phyloP scores from a whole-genome alignment of 75 land plant species.

The Sequoia sempervirens region DNA sequence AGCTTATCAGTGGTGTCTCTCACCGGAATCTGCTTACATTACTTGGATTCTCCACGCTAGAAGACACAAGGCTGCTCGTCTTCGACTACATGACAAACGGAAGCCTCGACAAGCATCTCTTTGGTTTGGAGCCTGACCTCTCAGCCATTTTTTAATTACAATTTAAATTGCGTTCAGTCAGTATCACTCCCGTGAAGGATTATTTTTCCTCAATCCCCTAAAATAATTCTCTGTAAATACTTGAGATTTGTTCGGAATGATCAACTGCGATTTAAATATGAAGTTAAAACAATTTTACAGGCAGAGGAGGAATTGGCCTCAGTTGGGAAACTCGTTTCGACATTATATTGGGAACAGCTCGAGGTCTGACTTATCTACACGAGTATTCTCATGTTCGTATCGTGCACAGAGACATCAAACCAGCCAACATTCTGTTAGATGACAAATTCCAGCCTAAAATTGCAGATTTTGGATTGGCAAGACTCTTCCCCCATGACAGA shows the following conservation, averaged over 20 bases:
- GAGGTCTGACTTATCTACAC: constrained; percentile 25
- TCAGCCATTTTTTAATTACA: neutral
- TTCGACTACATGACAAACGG: constrained; percentile 12
- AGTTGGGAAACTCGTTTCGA: constrained; percentile 31
- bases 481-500: constrained; percentile 14
- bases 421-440: constrained; percentile 33
- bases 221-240: no score
- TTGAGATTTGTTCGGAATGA: no score
- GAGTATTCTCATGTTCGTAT: constrained; percentile 12
- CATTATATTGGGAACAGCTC: constrained; percentile 20
- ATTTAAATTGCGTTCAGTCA: neutral
- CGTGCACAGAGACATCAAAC: constrained; percentile 28
- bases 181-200: neutral
- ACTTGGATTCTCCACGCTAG: constrained; percentile 12
- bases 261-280: no score
- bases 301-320: constrained; percentile 16
- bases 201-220: no score
- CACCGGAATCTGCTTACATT: constrained; percentile 16
- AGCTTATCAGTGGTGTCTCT: constrained; percentile 8
- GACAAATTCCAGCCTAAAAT: constrained; percentile 19
- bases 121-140: neutral
- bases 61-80: constrained; percentile 8
- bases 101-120: constrained; percentile 11
- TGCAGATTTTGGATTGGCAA: constrained; percentile 21
- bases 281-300: neutral